Conservation (phyloP, 2,329 filamentous ascomycete genomes). For the Sodiomyces alkalinus region DNA sequence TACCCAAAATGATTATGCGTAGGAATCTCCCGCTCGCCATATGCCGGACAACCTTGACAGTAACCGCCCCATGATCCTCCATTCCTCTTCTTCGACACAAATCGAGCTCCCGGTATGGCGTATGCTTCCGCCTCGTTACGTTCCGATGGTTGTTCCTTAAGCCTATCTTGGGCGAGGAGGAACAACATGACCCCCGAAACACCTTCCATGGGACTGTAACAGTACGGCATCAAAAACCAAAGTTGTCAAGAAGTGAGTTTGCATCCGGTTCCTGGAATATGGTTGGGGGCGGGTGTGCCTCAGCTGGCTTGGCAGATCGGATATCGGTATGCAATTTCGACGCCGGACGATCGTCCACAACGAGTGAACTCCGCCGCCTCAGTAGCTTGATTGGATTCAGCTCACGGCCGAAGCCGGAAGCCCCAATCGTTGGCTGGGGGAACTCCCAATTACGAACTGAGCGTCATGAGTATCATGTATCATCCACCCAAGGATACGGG, state of each 20-base stretch:
- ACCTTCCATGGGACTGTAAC: no score
- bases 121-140: no score
- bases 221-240: conserved; percentile 79
- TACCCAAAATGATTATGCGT: no score
- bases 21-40: no score
- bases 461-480: neutral
- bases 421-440: conserved; percentile 28
- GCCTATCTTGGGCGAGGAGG: no score
- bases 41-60: no score
- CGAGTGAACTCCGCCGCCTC: conserved; percentile 57
- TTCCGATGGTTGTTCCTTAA: no score
- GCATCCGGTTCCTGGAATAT: conserved; percentile 89
- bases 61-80: no score
- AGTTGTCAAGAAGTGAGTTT: conserved; percentile 76
- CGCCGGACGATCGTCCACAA: conserved; percentile 58
- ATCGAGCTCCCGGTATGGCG: no score
- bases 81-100: no score
- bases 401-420: conserved; percentile 26
- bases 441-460: conserved; percentile 72
- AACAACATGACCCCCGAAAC: no score
- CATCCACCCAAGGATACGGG: neutral
- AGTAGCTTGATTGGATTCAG: conserved; percentile 54
- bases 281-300: conserved; percentile 47
- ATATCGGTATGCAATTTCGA: conserved; percentile 24
- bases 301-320: conserved; percentile 24